Evolutionary conservation across 1,284 basidiomycete genomes (phyloP), one percentile per base, ranked within the genome.

Genomic region (Rhodotorula sp.): DNA sequence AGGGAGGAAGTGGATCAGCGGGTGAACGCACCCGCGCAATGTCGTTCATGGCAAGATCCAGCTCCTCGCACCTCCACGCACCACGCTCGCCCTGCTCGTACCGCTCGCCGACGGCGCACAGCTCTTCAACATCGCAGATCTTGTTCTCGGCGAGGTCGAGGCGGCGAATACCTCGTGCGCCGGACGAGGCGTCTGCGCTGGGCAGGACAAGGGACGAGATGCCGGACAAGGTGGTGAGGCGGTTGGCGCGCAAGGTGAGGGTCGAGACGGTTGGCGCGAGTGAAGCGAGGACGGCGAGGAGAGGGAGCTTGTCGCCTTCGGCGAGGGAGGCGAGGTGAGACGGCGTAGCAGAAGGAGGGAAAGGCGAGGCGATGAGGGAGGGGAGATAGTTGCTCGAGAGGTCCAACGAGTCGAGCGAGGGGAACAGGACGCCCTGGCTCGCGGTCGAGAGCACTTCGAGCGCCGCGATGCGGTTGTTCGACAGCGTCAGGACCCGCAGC

Each of bases 31-130:
- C 72, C 44, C 53, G 19, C 1, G 50, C 50, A 42, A 74, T 70
- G 52, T 73, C 74, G 62, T 75, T 75, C 25, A 66, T 63, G 4
- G 46, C 25, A n/a, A 75, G 44, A 53, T 75, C 74, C n/a, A 75
- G 23, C 34, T 70, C 61, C n/a, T 60, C 64, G 48, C 62, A 48
- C 14, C 41, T 57, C 68, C 68, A 73, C 5, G 54, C 21, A 17
- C 4, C 34, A 19, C 27, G 23, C n/a, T 48, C 58, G 5, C 16
- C 59, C 7, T 4, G 25, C 27, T 45, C 42, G 25, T 56, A 25
- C 19, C 12, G 21, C 25, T 60, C 64, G 3, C 61, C 71, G 21
- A 71, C 55, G 34, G 50, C 59, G 25, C 61, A 56, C 16, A 75
- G 57, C n/a, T 49, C 68, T 14, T 52, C 34, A 10, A 67, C 25